A percentile compares a stretch with the other conserved stretches of the same genome.
These are phyloP conservation scores for Cryptococcus sp. DNA, from an alignment of 1,284 basidiomycete genomes.

Conservation along the genomic window DNA sequence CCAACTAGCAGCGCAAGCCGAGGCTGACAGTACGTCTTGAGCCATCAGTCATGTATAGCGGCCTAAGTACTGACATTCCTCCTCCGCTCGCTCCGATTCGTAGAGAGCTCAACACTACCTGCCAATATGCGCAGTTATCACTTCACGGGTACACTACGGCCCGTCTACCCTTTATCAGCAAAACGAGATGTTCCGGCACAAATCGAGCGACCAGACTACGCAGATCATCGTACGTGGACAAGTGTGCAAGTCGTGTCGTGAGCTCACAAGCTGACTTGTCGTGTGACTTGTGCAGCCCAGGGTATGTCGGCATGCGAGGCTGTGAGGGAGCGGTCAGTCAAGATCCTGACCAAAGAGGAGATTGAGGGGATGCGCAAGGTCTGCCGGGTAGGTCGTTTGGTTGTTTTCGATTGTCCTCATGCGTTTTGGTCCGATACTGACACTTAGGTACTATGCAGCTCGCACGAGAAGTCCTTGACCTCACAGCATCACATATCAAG, in stretches of 20 bases:
- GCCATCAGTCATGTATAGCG: not conserved
- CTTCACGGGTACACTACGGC: slow-evolving; percentile 52
- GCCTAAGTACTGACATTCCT: not conserved
- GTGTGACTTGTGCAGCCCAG: slow-evolving; percentile 32
- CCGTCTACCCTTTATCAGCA: slow-evolving; percentile 51
- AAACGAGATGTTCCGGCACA: slow-evolving; percentile 48
- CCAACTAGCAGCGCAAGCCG: slow-evolving; percentile 41
- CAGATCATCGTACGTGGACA: slow-evolving; percentile 50
- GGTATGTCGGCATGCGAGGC: slow-evolving; percentile 46
- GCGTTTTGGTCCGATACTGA: not conserved
- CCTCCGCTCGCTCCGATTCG: too few relatives aligned
- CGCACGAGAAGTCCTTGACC: slow-evolving; percentile 85
- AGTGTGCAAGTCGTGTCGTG: not conserved
- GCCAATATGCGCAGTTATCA: slow-evolving; percentile 46
- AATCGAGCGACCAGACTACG: slow-evolving; percentile 53
- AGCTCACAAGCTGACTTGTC: not conserved
- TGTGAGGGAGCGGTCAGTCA: slow-evolving; percentile 39
- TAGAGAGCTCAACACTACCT: slow-evolving; percentile 45
- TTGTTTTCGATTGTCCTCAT: not conserved
- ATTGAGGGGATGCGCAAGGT: slow-evolving; percentile 53
- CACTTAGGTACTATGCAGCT: slow-evolving; percentile 60
- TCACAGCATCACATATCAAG: slow-evolving; percentile 77
- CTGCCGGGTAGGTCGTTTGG: slow-evolving; percentile 42
- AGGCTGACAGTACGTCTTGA: slow-evolving; percentile 35
- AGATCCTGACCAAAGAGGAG: slow-evolving; percentile 49